These are phyloP conservation scores for Xylariales sp. DNA, from an alignment of 2,329 filamentous ascomycete species.

Conservation along the genomic window DNA sequence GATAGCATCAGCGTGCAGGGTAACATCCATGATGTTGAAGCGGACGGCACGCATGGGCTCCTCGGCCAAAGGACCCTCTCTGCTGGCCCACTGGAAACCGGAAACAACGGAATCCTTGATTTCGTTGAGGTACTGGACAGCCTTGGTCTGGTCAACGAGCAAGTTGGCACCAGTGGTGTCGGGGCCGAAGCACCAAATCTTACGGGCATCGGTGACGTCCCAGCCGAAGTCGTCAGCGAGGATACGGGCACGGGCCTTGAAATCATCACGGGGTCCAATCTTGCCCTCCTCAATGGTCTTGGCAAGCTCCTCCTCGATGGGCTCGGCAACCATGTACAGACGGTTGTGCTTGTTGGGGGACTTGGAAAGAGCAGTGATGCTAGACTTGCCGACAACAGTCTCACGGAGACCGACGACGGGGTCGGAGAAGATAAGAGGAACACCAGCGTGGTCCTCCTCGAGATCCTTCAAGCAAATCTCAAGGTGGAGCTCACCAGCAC, in stretches of 20 bases:
- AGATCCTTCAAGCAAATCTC: constrained; percentile 99
- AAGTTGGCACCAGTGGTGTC: constrained; percentile 98
- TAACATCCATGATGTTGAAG: constrained; percentile 99
- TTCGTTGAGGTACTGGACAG: constrained; percentile 99
- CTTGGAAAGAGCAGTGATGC: constrained; percentile 97
- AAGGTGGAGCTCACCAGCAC: constrained; percentile 98
- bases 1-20: constrained; percentile 98
- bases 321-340: constrained; percentile 92
- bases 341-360: constrained; percentile 99
- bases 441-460: constrained; percentile 97
- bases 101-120: constrained; percentile 99
- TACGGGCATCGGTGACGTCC: constrained; percentile 99
- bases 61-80: constrained; percentile 95
- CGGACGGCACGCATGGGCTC: constrained; percentile 96
- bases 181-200: constrained; percentile 99
- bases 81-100: constrained; percentile 99
- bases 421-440: constrained; percentile 96
- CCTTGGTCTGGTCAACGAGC: constrained; percentile 99
- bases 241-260: constrained; percentile 96
- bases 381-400: constrained; percentile 79
- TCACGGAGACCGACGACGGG: constrained; percentile 99
- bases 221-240: constrained; percentile 96
- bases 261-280: constrained; percentile 93
- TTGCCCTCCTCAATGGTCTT: constrained; percentile 88
- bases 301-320: constrained; percentile 86